Evolutionary conservation across 768 basidiomycete species (phyloP).

Genomic region (Wakefieldia striispora): DNA sequence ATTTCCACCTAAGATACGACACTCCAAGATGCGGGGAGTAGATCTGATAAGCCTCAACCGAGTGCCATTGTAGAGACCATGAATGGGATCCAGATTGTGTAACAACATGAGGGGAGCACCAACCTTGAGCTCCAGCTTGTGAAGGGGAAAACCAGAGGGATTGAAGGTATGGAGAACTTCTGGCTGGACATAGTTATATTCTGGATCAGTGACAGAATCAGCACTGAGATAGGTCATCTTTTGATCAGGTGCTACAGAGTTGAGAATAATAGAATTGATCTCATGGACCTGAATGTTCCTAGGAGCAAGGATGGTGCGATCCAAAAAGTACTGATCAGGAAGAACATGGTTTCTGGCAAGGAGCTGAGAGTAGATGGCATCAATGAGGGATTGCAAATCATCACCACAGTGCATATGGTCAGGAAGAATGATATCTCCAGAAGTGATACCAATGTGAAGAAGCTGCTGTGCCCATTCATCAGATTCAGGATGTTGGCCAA

Average conservation of each 20-base stretch:
- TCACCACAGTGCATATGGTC: conserved; percentile 26
- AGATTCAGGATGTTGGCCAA: conserved; percentile 29
- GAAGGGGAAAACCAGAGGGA: conserved; percentile 38
- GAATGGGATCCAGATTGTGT: conserved; percentile 37
- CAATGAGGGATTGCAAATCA: conserved; percentile 22
- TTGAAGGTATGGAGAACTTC: conserved; percentile 26
- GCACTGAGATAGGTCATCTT: background rate
- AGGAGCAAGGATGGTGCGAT: conserved; percentile 29
- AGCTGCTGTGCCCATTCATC: conserved; percentile 28
- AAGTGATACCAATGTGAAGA: conserved; percentile 16
- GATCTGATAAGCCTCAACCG: too few relatives aligned
- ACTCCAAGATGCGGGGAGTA: too few relatives aligned
- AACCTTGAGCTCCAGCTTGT: conserved; percentile 31
- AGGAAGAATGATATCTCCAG: conserved; percentile 24
- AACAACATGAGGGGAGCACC: conserved; percentile 41
- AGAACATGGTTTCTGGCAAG: conserved; percentile 7
- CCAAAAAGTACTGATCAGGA: conserved; percentile 26
- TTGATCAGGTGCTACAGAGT: background rate
- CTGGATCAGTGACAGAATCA: too few relatives aligned
- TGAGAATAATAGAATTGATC: conserved; percentile 31
- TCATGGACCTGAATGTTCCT: conserved; percentile 32
- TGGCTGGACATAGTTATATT: background rate
- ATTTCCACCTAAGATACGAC: too few relatives aligned
- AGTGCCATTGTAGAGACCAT: conserved; percentile 26
- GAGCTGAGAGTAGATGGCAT: conserved; percentile 27